Percentiles rank a stretch among this genome's conserved stretches.
Conservation (phyloP, 2,329 filamentous ascomycete species). For the Fusarium piperis region DNA sequence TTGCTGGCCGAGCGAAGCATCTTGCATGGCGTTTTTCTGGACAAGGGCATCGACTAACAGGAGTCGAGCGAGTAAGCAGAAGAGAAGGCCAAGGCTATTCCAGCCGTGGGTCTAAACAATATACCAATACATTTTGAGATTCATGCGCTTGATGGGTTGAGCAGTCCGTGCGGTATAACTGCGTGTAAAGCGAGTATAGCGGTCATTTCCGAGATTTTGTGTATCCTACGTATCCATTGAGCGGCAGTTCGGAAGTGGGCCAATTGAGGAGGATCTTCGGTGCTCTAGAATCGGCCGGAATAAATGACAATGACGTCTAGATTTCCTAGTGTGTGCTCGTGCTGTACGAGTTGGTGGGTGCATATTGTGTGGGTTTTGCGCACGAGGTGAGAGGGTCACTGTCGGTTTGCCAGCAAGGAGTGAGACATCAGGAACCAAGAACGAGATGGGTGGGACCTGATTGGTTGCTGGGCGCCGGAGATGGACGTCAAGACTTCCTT, state of each 20-base stretch:
- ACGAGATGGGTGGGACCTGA: slow-evolving; percentile 33
- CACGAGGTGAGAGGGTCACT: neutral
- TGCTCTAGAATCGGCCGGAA: neutral
- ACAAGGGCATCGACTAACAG: slow-evolving; percentile 4
- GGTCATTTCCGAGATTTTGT: slow-evolving; percentile 27
- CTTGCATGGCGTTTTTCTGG: slow-evolving; percentile 27
- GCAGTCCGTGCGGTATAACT: slow-evolving; percentile 24
- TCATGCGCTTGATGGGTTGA: slow-evolving; percentile 22
- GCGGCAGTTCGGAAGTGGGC: slow-evolving; percentile 17
- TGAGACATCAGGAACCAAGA: slow-evolving; percentile 25
- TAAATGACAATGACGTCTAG: neutral
- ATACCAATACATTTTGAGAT: slow-evolving; percentile 37
- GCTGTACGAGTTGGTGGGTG: neutral
- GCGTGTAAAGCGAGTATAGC: slow-evolving; percentile 11
- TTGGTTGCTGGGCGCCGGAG: slow-evolving; percentile 15
- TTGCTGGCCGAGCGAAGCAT: slow-evolving; percentile 37
- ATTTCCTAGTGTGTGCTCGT: neutral
- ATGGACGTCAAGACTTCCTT: slow-evolving; percentile 12
- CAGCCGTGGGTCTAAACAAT: slow-evolving; percentile 33
- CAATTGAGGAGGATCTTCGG: neutral
- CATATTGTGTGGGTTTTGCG: neutral
- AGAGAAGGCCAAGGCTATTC: slow-evolving; percentile 2
- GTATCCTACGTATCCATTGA: neutral
- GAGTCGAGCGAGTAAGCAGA: slow-evolving; percentile 11
- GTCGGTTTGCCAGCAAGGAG: slow-evolving; percentile 5